phyloP scores from a whole-genome alignment of 2,329 filamentous ascomycete species.

The Penicillium sp. region DNA sequence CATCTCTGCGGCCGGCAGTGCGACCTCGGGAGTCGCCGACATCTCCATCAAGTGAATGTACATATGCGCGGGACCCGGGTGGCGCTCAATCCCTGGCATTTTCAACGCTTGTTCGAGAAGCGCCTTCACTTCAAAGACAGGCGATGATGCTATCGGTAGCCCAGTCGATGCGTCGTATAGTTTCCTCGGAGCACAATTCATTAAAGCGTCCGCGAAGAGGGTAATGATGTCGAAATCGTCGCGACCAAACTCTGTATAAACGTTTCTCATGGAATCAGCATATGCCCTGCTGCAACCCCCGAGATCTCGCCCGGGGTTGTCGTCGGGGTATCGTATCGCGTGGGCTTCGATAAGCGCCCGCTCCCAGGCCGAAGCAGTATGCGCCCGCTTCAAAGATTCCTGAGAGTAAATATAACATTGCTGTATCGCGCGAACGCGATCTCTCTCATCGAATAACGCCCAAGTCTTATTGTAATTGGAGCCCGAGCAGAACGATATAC shows the following conservation, averaged over 20 bases:
- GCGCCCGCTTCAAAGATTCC: slow-evolving; percentile 10
- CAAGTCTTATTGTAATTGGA: slow-evolving; percentile 27
- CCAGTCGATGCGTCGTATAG: slow-evolving; percentile 61
- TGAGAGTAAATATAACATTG: slow-evolving; percentile 17
- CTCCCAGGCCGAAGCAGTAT: slow-evolving; percentile 25
- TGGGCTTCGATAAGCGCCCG: slow-evolving; percentile 20
- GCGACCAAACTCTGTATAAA: slow-evolving; percentile 16
- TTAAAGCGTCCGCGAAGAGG: slow-evolving; percentile 64
- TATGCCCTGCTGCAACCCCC: slow-evolving; percentile 16
- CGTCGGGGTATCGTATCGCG: slow-evolving; percentile 21
- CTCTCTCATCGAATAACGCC: slow-evolving; percentile 17
- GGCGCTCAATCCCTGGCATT: slow-evolving; percentile 50
- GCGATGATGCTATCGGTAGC: slow-evolving; percentile 43
- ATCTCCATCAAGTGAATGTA: slow-evolving; percentile 79
- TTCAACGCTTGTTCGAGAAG: slow-evolving; percentile 62
- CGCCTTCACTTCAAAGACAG: slow-evolving; percentile 57
- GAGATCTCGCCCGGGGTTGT: slow-evolving; percentile 14
- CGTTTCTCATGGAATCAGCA: slow-evolving; percentile 18
- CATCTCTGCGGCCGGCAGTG: slow-evolving; percentile 60
- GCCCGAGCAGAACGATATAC: slow-evolving; percentile 21
- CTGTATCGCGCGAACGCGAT: slow-evolving; percentile 17
- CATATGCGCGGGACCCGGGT: slow-evolving; percentile 71
- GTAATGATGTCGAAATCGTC: slow-evolving; percentile 63
- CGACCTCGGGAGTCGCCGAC: slow-evolving; percentile 65
- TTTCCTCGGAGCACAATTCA: slow-evolving; percentile 65